Percentiles rank a stretch among this genome's conserved stretches.
These are phyloP conservation scores for Trichoderma sp. DNA, from an alignment of 2,329 filamentous ascomycete genomes.

Conservation along the genomic window DNA sequence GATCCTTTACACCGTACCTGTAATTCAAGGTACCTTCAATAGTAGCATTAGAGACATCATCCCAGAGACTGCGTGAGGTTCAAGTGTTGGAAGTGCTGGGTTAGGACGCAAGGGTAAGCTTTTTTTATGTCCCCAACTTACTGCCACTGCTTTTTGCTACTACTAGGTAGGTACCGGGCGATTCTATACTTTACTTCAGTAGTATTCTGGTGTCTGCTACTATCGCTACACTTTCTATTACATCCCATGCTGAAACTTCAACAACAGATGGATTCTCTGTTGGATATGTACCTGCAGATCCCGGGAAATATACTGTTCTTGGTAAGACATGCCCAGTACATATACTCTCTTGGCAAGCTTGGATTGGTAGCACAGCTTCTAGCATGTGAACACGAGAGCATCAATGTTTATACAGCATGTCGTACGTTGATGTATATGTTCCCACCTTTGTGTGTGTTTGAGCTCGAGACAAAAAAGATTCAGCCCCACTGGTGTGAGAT, in stretches of 20 bases:
- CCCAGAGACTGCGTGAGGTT: too few relatives aligned
- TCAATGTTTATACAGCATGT: not conserved
- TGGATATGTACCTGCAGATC: not conserved
- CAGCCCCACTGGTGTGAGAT: constrained; percentile 13
- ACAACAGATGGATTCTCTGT: not conserved
- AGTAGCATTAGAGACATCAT: too few relatives aligned
- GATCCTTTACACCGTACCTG: not conserved
- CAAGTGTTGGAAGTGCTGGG: not conserved
- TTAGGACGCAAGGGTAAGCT: not conserved
- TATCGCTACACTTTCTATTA: not conserved
- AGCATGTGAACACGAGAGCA: not conserved
- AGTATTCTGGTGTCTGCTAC: not conserved
- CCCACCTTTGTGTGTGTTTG: not conserved
- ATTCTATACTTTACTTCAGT: too few relatives aligned
- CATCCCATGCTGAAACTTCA: not conserved
- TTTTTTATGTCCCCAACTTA: not conserved
- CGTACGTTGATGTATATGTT: not conserved
- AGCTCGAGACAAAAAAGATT: not conserved
- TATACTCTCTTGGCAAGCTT: not conserved
- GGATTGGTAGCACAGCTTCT: not conserved
- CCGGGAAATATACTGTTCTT: not conserved
- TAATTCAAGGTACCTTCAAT: not conserved
- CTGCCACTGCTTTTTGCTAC: too few relatives aligned
- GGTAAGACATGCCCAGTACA: not conserved
- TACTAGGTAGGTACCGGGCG: too few relatives aligned